Evolutionary conservation across 1,139 yeast genomes (phyloP), one percentile per base, ranked within the genome.

Genomic region (Blastobotrys capitulatus): DNA sequence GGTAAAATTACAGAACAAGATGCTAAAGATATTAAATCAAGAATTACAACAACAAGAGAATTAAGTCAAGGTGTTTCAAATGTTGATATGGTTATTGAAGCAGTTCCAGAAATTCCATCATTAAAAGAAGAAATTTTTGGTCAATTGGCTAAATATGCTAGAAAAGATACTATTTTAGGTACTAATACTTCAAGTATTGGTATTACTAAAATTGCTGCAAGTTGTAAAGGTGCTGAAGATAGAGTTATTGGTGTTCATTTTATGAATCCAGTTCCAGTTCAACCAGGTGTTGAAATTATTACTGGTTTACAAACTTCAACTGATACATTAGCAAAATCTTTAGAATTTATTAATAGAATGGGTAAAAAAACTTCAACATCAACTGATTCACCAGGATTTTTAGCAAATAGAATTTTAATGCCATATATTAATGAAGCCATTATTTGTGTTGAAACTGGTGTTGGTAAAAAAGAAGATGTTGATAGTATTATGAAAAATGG

Each of bases 261-360:
- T 57, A 71, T 72, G 75, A 72, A 72, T 60, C 76, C 76, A 5
- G 76, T 72, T 22, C 75, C 76, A 1, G 76, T 72, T 20, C 74
- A 71, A 60, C 66, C 63, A 32, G 76, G 76, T 34, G 75, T 69
- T n/a, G 76, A 72, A 60, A 63, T 72, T 53, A 71, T 72, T 51
- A 57, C 64, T 12, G 76, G 74, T 13, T 56, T 72, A 46, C 76
- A 72, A 57, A 72, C 76, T 10, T 59, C 70, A 25, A 58, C 59
- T 37, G 70, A 61, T 37, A 69, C 72, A 5, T 58, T 68, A 18
- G 63, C 56, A 15, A 52, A 60, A 10, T 64, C 73, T 4, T 52
- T 66, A 41, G 65, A 57, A 42, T 66, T 70, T 45, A 64, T 68
- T 41, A 50, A 52, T 45, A 54, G 64, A 43, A 62, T 72, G 69